Evolutionary conservation across 768 basidiomycete species (phyloP).

Genomic region (Collybia sordida): DNA sequence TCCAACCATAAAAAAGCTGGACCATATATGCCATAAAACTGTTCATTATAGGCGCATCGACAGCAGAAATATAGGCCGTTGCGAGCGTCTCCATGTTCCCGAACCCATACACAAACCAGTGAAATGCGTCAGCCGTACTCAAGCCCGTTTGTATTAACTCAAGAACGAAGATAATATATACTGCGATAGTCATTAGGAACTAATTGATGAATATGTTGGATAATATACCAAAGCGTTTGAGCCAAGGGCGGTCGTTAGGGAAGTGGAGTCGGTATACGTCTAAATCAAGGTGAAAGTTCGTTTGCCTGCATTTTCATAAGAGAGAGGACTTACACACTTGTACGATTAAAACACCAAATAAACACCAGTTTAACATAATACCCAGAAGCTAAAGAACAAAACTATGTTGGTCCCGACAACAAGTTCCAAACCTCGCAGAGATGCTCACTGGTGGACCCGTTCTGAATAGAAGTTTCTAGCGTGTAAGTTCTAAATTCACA

Average conservation of each 20-base stretch:
- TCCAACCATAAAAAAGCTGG: conserved; percentile 18
- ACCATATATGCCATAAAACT: conserved; percentile 17
- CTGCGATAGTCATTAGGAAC: conserved; percentile 2
- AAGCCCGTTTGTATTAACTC: conserved; percentile 19
- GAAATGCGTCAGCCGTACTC: conserved; percentile 21
- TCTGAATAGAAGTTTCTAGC: no score
- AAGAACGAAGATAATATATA: conserved; percentile 16
- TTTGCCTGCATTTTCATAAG: no score
- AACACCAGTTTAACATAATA: neutral
- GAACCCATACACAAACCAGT: conserved; percentile 22
- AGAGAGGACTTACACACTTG: neutral
- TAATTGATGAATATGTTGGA: neutral
- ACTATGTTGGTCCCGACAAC: no score
- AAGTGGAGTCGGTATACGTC: conserved; percentile 1
- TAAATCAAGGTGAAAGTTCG: neutral
- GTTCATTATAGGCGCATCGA: conserved; percentile 18
- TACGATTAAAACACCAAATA: neutral
- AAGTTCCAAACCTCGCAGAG: no score
- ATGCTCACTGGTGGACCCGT: no score
- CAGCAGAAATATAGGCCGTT: conserved; percentile 14
- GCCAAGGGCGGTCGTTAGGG: neutral
- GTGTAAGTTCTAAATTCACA: no score
- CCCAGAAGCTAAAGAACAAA: neutral
- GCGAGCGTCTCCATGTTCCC: conserved; percentile 10
- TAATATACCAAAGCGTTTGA: neutral